These are phyloP conservation scores for Martensiomyces pterosporus DNA, from an alignment of 192 early-diverging fungal species.

Conservation along the genomic window DNA sequence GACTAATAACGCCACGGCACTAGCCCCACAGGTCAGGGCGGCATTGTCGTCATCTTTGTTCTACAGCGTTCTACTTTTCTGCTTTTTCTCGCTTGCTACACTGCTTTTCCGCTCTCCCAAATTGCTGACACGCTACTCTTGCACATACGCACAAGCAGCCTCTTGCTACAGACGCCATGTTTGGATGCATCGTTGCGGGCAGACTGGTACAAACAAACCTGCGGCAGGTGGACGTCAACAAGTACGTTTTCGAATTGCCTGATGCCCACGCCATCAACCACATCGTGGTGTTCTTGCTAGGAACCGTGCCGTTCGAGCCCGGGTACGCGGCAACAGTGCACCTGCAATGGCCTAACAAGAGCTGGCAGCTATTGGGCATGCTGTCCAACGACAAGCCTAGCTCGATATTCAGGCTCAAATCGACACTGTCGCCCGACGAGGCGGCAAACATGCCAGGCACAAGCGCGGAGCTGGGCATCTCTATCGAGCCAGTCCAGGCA, in stretches of 20 bases:
- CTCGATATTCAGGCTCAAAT: conserved; percentile 68
- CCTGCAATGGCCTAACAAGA: conserved; percentile 78
- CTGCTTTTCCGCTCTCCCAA: background rate
- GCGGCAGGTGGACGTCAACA: conserved; percentile 80
- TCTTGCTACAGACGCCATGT: conserved; percentile 54
- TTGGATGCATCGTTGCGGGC: conserved; percentile 90
- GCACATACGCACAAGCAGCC: no score
- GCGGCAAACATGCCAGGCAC: conserved; percentile 23
- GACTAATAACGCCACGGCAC: no score
- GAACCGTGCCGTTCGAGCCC: conserved; percentile 78
- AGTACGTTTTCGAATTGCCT: conserved; percentile 86
- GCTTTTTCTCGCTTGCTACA: background rate
- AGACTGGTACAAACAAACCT: conserved; percentile 88
- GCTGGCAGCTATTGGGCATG: conserved; percentile 74
- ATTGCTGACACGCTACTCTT: no score
- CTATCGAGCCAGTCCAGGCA: conserved; percentile 78
- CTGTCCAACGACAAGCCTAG: conserved; percentile 83
- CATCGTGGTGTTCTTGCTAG: conserved; percentile 89
- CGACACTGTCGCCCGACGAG: conserved; percentile 14
- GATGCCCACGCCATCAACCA: conserved; percentile 89
- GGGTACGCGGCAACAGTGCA: conserved; percentile 94
- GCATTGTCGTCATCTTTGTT: no score
- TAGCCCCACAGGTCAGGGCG: no score
- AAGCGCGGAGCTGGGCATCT: conserved; percentile 80
- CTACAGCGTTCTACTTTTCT: no score